Evolutionary conservation across 345 rosid genomes (phyloP).

Genomic region (Durio zibethinus): DNA sequence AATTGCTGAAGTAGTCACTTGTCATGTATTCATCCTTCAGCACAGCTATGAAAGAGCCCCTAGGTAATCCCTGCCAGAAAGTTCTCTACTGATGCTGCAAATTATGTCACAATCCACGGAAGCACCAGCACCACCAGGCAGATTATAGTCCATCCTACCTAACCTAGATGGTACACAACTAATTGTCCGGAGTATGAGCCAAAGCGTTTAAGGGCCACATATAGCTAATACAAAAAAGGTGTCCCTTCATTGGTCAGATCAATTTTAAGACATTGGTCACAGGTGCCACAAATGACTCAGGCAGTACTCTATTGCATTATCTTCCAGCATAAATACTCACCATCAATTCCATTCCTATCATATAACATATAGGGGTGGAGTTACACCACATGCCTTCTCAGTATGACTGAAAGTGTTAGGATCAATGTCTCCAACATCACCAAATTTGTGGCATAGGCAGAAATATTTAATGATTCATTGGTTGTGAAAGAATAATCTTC

Average conservation of each 20-base stretch:
- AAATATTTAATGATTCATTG: not conserved
- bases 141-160: not conserved
- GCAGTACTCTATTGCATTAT: not conserved
- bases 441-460: not conserved
- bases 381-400: not conserved
- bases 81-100: not conserved
- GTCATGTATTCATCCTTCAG: not conserved
- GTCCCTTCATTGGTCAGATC: no score
- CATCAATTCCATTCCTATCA: not conserved
- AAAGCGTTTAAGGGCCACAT: not conserved
- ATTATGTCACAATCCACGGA: not conserved
- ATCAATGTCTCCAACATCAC: not conserved
- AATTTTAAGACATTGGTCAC: no score
- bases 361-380: not conserved
- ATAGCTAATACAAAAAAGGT: no score
- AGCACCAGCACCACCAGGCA: not conserved
- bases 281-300: not conserved
- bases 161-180: not conserved
- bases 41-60: not conserved
- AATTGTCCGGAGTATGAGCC: not conserved
- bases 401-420: not conserved
- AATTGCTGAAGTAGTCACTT: no score
- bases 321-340: slow-evolving; percentile 3
- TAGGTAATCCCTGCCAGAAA: not conserved
- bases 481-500: not conserved